Evolutionary conservation across 768 basidiomycete genomes (phyloP).

Genomic region (Obba rivulosa): DNA sequence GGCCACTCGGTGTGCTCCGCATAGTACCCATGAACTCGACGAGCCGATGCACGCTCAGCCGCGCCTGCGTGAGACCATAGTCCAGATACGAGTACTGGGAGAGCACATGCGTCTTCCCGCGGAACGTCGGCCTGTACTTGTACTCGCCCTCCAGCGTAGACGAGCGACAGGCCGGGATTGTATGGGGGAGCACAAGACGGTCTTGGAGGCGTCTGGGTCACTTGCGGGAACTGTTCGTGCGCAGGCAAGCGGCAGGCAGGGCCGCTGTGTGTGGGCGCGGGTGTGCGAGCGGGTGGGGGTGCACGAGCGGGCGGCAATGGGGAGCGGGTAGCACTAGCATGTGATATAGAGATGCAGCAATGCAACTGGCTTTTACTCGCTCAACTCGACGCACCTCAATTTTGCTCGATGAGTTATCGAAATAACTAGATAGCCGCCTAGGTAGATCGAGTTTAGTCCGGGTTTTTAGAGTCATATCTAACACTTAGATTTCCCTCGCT

Average conservation of each 20-base stretch:
- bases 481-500: too few species aligned
- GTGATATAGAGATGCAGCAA: too few species aligned
- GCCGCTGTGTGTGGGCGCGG: too few species aligned
- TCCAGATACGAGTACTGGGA: conserved; percentile 99
- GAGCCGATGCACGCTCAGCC: conserved; percentile 79
- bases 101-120: conserved; percentile 61
- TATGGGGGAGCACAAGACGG: conserved; percentile 67
- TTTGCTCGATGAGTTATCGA: too few species aligned
- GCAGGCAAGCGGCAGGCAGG: conserved; percentile 2
- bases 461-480: too few species aligned
- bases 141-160: conserved; percentile 95
- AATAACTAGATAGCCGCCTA: too few species aligned
- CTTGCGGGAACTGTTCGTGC: conserved; percentile 58
- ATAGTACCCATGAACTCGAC: conserved; percentile 79
- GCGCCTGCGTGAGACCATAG: conserved; percentile 88
- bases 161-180: conserved; percentile 45
- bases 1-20: conserved; percentile 18
- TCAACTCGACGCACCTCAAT: too few species aligned
- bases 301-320: too few species aligned
- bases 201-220: conserved; percentile 70
- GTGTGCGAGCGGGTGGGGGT: too few species aligned
- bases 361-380: too few species aligned
- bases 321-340: too few species aligned
- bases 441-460: too few species aligned
- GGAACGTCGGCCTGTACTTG: conserved; percentile 80